These are phyloP conservation scores for Hysterium pulicare DNA, from an alignment of 2,329 filamentous ascomycete genomes.

Conservation along the genomic window DNA sequence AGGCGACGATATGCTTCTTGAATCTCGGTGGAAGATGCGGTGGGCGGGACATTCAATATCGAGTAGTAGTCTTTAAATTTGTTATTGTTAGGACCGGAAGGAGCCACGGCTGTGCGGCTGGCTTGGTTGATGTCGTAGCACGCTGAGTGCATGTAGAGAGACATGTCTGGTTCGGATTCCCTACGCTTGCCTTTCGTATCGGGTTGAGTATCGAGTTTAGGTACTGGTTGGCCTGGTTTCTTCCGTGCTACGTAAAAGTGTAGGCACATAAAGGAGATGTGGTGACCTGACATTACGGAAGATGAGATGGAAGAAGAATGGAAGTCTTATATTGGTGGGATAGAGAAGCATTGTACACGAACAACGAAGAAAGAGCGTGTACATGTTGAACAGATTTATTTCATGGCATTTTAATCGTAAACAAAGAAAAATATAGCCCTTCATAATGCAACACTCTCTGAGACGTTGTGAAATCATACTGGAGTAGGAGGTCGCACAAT, in stretches of 20 bases:
- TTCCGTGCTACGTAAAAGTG: not conserved
- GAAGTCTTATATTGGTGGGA: not conserved
- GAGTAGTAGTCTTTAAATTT: constrained; percentile 33
- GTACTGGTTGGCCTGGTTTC: not conserved
- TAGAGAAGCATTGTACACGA: not conserved
- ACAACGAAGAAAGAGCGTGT: not conserved
- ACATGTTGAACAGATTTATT: not conserved
- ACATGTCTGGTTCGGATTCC: too few species aligned
- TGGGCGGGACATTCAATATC: constrained; percentile 19
- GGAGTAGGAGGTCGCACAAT: too few species aligned
- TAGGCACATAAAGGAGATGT: not conserved
- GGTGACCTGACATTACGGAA: not conserved
- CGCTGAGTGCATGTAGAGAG: not conserved
- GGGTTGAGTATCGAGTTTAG: not conserved
- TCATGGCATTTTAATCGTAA: not conserved
- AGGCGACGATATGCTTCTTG: constrained; percentile 25
- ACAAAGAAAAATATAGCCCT: not conserved
- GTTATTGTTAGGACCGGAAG: too few species aligned
- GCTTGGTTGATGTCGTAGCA: not conserved
- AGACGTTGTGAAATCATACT: not conserved
- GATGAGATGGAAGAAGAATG: not conserved
- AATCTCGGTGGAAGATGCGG: constrained; percentile 28
- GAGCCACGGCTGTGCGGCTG: not conserved
- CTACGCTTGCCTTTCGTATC: too few species aligned
- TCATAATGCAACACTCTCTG: not conserved